A percentile compares a stretch with the other conserved stretches of the same genome.
Evolutionary conservation across 129 eudicot genomes (phyloP).

Genomic region (Tanacetum coccineum): DNA sequence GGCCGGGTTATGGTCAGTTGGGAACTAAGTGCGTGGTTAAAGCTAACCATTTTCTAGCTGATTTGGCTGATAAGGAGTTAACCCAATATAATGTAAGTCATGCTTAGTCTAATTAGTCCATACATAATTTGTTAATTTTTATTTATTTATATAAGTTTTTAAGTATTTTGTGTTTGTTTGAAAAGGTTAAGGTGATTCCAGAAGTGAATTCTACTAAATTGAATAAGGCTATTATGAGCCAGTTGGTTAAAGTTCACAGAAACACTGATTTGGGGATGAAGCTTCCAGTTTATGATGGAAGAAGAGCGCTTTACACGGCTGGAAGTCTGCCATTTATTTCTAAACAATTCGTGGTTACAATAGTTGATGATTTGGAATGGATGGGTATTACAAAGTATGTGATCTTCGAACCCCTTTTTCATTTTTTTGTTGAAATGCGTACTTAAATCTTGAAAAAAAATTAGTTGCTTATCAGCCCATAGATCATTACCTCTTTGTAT

Average conservation of each 20-base stretch:
- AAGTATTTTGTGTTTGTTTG: neutral
- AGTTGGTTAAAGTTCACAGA: slow-evolving; percentile 52
- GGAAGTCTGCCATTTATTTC: slow-evolving; percentile 56
- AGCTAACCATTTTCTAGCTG: slow-evolving; percentile 58
- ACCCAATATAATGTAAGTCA: slow-evolving; percentile 55
- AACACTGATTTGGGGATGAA: slow-evolving; percentile 58
- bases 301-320: slow-evolving; percentile 65
- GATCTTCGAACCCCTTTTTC: neutral
- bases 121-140: neutral
- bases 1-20: slow-evolving; percentile 62
- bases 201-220: slow-evolving; percentile 54
- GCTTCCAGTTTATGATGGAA: slow-evolving; percentile 82
- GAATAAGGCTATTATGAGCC: slow-evolving; percentile 54
- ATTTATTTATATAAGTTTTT: neutral
- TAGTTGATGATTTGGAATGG: slow-evolving; percentile 50
- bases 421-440: neutral
- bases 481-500: neutral
- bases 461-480: neutral
- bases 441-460: too few species aligned
- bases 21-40: slow-evolving; percentile 64
- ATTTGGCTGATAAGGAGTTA: slow-evolving; percentile 47
- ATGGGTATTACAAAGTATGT: slow-evolving; percentile 47
- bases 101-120: neutral
- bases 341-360: slow-evolving; percentile 41
- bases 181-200: slow-evolving; percentile 56